Percentiles rank a stretch among this genome's conserved stretches.
These are phyloP conservation scores for Novymonas esmeraldas DNA, from an alignment of 208 protist genomes.

Conservation along the genomic window DNA sequence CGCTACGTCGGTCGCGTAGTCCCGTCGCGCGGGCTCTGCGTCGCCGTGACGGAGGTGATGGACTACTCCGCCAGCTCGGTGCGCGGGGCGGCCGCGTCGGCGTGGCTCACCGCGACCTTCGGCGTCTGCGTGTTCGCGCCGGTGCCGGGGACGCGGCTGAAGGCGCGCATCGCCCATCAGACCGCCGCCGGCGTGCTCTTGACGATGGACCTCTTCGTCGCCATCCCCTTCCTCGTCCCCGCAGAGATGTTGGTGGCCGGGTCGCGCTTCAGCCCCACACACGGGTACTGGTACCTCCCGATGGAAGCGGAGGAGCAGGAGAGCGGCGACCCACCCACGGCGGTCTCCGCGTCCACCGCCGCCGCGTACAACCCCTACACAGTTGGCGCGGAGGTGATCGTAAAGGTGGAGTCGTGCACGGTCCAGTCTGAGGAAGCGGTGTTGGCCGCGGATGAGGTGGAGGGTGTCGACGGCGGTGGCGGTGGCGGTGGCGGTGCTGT, in stretches of 20 bases:
- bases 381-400: slow-evolving; percentile 71
- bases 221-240: slow-evolving; percentile 66
- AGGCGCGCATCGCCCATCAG: slow-evolving; percentile 61
- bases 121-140: slow-evolving; percentile 73
- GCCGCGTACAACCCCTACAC: slow-evolving; percentile 59
- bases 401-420: slow-evolving; percentile 49
- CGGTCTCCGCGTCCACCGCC: slow-evolving; percentile 58
- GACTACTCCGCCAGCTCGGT: slow-evolving; percentile 57
- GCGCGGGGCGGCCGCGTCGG: slow-evolving; percentile 56
- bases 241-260: slow-evolving; percentile 54
- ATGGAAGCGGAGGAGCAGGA: slow-evolving; percentile 65
- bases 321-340: slow-evolving; percentile 9
- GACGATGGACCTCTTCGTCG: slow-evolving; percentile 62
- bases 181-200: slow-evolving; percentile 47
- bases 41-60: slow-evolving; percentile 66
- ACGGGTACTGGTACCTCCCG: slow-evolving; percentile 57
- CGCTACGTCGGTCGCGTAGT: slow-evolving; percentile 83
- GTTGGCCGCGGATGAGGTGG: slow-evolving; percentile 1
- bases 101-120: slow-evolving; percentile 74
- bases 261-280: slow-evolving; percentile 47
- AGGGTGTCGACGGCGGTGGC: slow-evolving; percentile 3
- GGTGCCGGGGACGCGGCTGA: slow-evolving; percentile 46
- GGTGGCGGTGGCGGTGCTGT: neutral
- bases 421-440: slow-evolving; percentile 38
- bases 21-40: slow-evolving; percentile 59